Base-by-base conservation (phyloP, 106 monocot genomes). In the Vanilla planifolia region DNA sequence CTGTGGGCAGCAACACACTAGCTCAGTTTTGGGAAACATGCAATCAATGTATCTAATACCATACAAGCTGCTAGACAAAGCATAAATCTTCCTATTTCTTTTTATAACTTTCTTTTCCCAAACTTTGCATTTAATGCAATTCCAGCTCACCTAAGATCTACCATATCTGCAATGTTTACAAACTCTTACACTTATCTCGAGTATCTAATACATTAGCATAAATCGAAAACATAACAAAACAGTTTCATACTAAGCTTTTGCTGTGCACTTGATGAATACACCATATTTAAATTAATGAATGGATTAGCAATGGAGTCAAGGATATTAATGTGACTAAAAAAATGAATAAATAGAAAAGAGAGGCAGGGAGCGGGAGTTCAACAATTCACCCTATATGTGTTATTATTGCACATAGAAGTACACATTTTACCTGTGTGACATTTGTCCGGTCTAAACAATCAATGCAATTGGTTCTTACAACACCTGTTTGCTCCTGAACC, bases 361-460 rank as follows among this genome's bases (percentile, higher is more conserved):
- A n/a, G n/a, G n/a, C n/a, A n/a, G n/a, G n/a, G n/a, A n/a, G n/a
- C n/a, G n/a, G n/a, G n/a, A 32, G 27, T 28, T 14, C 22, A 28
- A 53, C 32, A 4, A 53, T 30, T n/a, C 32, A 53, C n/a, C 16
- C 27, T 29, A 1, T 53, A 30, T 15, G 16, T 32, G 23, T 26
- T 15, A 16, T 32, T 15, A 32, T 65, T 37, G 6, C 35, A 21
- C 14, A 22, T 6, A 35, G 8, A 55, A 66, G 8, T n/a, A 22
- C 32, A 13, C 29, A 48, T 5, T 36, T 74, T 61, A 98, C 96
- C 92, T 98, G 96, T 45, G 96, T 98, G 19, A 98, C 96, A 88
- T 98, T 98, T 44, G 96, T 98, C 64, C 96, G 67, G 60, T 98
- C 96, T 51, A 98, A 75, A 79, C 96, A 98, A 70, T 98, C 96